Evolutionary conservation across 495 filamentous ascomycete genomes (phyloP), one percentile per base, ranked within the genome.

Genomic region (Elasticomyces elasticus): DNA sequence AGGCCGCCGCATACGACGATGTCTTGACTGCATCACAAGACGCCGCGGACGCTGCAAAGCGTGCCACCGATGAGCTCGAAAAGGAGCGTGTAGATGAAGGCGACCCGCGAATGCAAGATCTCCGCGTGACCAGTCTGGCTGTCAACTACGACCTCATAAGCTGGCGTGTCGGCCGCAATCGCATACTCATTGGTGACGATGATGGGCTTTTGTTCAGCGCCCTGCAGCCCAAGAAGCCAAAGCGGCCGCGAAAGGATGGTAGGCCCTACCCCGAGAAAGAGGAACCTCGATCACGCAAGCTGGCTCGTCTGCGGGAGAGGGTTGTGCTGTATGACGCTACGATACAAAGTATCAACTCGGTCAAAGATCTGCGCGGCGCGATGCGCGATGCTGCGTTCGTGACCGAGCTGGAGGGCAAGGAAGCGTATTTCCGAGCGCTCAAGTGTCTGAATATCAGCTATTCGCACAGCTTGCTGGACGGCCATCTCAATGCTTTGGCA

Each of bases 251-350:
- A 35, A 79, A 83, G 62, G 81, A 84, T 54, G 74, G 76, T 1
- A 79, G 79, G 23, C 75, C 76, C 46, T 69, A 74, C 49, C 60
- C 54, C 5, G 63, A 63, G 27, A 66, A 65, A 44, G 69, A 72
- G 54, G 77, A 82, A 60, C 74, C 77, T 15, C 81, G 69, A 31
- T 77, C 80, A 25, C 78, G 79, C 58, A 89, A 88, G 62, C 69
- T 95, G 46, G 81, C 83, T 12, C 81, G 82, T 55, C 72, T 99
- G 17, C 86, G 87, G 63, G 94, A 97, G 64, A 82, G 87, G 59
- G 84, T 89, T 12, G 89, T 87, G 1, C 74, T 97, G n/a, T 97
- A 96, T 66, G 89, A 97, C 63, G 86, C 87, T 23, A 95, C 83
- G 4, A 67, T 99, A 12, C 84, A 88, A 69, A 95, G 87, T 68